phyloP scores from a whole-genome alignment of 805 yeast genomes.

The Sugiyamaella boreocaroliniensis region DNA sequence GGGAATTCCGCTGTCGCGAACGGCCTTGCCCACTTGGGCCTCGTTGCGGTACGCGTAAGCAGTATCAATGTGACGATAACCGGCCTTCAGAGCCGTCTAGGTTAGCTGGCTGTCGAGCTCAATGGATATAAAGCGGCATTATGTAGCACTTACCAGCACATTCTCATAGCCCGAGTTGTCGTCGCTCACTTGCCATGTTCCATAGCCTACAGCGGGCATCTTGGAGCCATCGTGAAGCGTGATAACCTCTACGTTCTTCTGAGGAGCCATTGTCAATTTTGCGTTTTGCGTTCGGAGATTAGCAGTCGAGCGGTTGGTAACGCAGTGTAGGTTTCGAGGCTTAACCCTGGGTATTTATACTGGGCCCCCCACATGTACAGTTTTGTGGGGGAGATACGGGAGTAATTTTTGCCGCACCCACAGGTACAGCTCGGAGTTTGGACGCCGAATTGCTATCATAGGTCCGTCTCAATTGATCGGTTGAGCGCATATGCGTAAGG shows the following conservation, averaged over 20 bases:
- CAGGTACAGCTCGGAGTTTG: too few species aligned
- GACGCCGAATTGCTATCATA: too few species aligned
- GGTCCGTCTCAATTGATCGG: too few species aligned
- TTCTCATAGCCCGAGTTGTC: conserved; percentile 43
- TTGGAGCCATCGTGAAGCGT: conserved; percentile 49
- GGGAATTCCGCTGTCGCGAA: conserved; percentile 36
- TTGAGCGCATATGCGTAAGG: too few species aligned
- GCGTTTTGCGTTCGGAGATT: too few species aligned
- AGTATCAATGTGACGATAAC: conserved; percentile 69
- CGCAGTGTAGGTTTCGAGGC: too few species aligned
- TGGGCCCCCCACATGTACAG: too few species aligned
- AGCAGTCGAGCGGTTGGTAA: too few species aligned
- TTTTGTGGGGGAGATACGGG: too few species aligned
- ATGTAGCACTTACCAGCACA: conserved; percentile 34
- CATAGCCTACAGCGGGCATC: conserved; percentile 66
- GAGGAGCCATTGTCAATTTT: background rate
- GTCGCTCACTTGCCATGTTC: conserved; percentile 51
- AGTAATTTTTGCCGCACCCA: too few species aligned
- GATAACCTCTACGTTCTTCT: conserved; percentile 17
- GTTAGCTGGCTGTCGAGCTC: background rate
- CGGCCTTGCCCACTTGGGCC: conserved; percentile 50
- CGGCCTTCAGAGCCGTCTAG: conserved; percentile 47
- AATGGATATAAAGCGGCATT: background rate
- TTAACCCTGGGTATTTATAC: too few species aligned
- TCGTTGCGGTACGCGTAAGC: conserved; percentile 69